Evolutionary conservation across 2,329 filamentous ascomycete species (phyloP), one percentile per base, ranked within the genome.

Genomic region (Bipolaris zeicola): DNA sequence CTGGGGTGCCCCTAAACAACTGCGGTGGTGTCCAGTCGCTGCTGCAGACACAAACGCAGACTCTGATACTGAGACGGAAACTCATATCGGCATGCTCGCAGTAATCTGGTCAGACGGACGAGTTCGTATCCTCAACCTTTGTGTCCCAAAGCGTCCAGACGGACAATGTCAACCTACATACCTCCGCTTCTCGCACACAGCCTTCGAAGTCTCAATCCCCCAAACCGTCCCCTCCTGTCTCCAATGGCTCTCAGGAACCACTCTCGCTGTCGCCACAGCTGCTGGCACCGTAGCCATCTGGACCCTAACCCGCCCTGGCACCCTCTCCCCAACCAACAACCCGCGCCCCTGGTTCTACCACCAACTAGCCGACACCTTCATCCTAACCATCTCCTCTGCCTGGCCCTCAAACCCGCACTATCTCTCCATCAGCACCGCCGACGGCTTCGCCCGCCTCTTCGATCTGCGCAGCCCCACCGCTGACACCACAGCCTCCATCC

Each of bases 21-120:
- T 88, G 26, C 77, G 80, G 57, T 89, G 85, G 85, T 86, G 84
- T 68, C 83, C 83, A 10, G 73, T 82, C 44, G 66, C 69, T 33
- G 73, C 75, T 3, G 43, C 56, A 36, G 60, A 67, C 1, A 50
- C 22, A 8, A 26, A 38, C 0, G 44, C 67, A 60, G 62, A 72
- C 20, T 60, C 72, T 1, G 63, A 73, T 11, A 69, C 77, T 22
- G 56, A 71, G 69, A 22, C 63, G 57, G 13, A 65, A 61, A 31
- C 63, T 69, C 44, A 69, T 26, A 45, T 87, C 34, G 85, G 84
- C 0, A 71, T 87, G 6, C 75, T 88, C 22, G 85, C 83, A 4
- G 79, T 80, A 10, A 70, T 87, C 1, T 87, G 82, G 77, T 79
- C 78, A n/a, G 86, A 89, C 67, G 86, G 86, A 5, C 77, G 71